A percentile compares a stretch with the other conserved stretches of the same genome.
phyloP scores from a whole-genome alignment of 306 rosid genomes.

The Cyclanthera cordifolia region DNA sequence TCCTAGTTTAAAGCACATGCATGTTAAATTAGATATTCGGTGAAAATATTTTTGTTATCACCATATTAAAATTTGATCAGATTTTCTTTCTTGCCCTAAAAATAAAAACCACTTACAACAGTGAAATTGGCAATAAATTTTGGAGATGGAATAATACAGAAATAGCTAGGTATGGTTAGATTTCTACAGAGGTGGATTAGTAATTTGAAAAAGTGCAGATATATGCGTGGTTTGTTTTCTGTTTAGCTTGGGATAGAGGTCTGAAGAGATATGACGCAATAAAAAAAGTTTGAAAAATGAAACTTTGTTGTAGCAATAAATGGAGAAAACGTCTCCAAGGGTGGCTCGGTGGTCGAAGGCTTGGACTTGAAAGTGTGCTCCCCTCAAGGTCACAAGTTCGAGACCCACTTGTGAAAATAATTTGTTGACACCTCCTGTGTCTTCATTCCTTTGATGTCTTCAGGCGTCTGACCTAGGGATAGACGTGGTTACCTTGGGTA shows the following conservation, averaged over 20 bases:
- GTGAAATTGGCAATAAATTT: not conserved
- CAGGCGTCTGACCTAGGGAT: too few relatives aligned
- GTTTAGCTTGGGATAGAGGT: not conserved
- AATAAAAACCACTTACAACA: not conserved
- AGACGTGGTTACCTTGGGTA: too few relatives aligned
- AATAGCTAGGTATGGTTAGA: not conserved
- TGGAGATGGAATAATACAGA: not conserved
- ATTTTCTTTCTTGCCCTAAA: not conserved
- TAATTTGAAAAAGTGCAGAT: not conserved
- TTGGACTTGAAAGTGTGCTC: too few relatives aligned
- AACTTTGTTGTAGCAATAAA: not conserved
- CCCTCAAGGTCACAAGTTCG: too few relatives aligned
- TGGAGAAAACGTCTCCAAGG: not conserved
- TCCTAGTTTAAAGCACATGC: constrained; percentile 1
- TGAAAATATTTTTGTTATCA: not conserved
- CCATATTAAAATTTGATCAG: not conserved
- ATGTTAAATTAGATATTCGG: not conserved
- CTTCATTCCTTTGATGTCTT: too few relatives aligned
- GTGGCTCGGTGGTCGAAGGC: too few relatives aligned
- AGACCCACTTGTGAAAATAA: too few relatives aligned
- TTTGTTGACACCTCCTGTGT: too few relatives aligned
- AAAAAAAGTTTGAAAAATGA: not conserved
- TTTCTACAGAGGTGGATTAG: not conserved
- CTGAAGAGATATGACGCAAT: not conserved
- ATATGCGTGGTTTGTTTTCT: not conserved